Base-by-base conservation (phyloP, 1,284 basidiomycete species). In the Puccinia novopanici region DNA sequence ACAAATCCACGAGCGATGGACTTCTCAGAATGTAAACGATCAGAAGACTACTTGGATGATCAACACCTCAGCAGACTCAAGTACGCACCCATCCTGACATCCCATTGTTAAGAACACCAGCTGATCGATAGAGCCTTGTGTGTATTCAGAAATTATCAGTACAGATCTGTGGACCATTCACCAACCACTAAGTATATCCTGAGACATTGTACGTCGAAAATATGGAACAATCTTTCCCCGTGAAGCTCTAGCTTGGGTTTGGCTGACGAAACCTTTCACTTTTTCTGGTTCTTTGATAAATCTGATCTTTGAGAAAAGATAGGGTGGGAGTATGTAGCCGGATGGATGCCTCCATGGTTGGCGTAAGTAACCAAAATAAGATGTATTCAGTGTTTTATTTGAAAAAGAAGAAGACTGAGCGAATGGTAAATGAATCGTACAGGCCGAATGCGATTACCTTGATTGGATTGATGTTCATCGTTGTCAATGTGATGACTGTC, bases 361-460 rank as follows among this genome's bases (percentile, higher is more conserved):
- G 76, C 76, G 67, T 77, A 30, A 65, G 75, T 55, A 8, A 63
- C 45, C 0, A 13, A 24, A n/a, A 40, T n/a, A 3, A 30, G 4
- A 15, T 50, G 22, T 45, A 3, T 75, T 34, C 34, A 34, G 34
- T 27, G 10, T 24, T 24, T 40, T 9, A 40, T 22, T 37, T 24
- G 34, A 34, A 40, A 5, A 72, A 72, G 37, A 10, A 17, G 15
- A 57, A 59, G 12, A 34, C 1, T 73, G 52, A 45, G 13, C 57
- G 12, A 30, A 5, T 40, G 22, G 34, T 48, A 45, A 10, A 27
- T 34, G 2, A 34, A 2, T 34, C 34, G n/a, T 37, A 27, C 37
- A 75, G 75, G 48, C 76, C 76, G 9, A 79, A 79, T 48, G 59
- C 59, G 76, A 79, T 79, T 40, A 79, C 76, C 55, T 54, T 79